Conservation (phyloP, 805 yeast species). For the Soucietia sequanensis region DNA sequence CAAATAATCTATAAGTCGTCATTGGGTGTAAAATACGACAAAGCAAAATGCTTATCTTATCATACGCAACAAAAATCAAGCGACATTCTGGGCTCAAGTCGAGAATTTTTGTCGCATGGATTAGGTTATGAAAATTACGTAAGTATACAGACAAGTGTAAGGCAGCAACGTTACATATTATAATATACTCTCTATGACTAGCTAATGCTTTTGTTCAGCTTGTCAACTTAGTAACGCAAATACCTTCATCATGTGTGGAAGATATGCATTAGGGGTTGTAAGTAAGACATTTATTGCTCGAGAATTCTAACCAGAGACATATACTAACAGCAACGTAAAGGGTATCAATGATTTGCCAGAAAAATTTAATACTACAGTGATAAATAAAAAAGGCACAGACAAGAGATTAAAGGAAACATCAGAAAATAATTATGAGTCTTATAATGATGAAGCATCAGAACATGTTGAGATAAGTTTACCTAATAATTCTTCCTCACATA, state of each 20-base stretch:
- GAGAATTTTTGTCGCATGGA: too few relatives aligned
- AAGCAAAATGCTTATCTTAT: too few relatives aligned
- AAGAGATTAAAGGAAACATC: not conserved
- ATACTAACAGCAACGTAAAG: slow-evolving; percentile 10
- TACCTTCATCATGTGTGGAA: slow-evolving; percentile 73
- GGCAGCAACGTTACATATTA: too few relatives aligned
- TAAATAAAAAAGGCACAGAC: not conserved
- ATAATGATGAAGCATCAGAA: slow-evolving; percentile 1
- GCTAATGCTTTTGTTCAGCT: too few relatives aligned
- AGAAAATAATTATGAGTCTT: not conserved
- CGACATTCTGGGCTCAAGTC: too few relatives aligned
- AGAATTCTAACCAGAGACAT: not conserved
- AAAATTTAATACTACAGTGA: slow-evolving; percentile 23
- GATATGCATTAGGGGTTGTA: slow-evolving; percentile 52
- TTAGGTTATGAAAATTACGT: too few relatives aligned
- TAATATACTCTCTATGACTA: too few relatives aligned
- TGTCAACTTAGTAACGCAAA: too few relatives aligned
- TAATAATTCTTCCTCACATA: not conserved
- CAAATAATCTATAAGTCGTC: too few relatives aligned
- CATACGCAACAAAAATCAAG: too few relatives aligned
- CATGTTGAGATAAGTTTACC: slow-evolving; percentile 2
- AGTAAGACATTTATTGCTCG: slow-evolving; percentile 11
- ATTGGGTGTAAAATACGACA: too few relatives aligned
- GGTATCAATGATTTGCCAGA: slow-evolving; percentile 25
- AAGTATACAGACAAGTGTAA: too few relatives aligned